Base-by-base conservation (phyloP, 2,329 filamentous ascomycete species). In the Truncatella angustata region DNA sequence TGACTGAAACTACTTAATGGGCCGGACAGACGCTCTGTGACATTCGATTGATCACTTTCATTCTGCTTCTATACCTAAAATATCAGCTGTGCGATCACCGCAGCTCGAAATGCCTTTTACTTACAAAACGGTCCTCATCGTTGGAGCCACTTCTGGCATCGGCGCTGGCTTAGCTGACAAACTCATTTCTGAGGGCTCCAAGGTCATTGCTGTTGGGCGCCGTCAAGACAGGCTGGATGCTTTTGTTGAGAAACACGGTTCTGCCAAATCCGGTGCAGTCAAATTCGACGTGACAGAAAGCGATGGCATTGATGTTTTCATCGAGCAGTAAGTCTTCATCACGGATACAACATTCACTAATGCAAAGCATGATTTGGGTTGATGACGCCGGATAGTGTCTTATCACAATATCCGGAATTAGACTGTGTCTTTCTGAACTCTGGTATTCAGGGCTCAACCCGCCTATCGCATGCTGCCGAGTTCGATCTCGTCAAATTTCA, bases 161-260 rank as follows among this genome's bases (percentile, higher is more conserved):
- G 64, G 64, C 5, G 52, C 58, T 1, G 64, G 60, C 16, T 55
- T 66, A 47, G 62, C 64, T 3, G 63, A 64, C 55, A 63, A 62
- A 43, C 61, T 66, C 60, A 63, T 83, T 34, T 58, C 70, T 4
- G 66, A 72, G 50, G 78, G 76, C 40, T 67, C 75, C 48, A 76
- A 77, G 55, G 78, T 85, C 30, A 77, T 82, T 32, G 78, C 72
- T 5, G 77, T 81, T 6, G 81, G 81, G n/a, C 74, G 81, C 14
- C 75, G 80, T 39, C 63, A 77, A 61, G 75, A 81, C 12, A 69
- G 75, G 2, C 73, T 84, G 6, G 48, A 50, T 21, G 48, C 6
- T 5, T 50, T 50, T 26, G 26, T 50, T 10, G 14, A 35, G 4
- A 50, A 50, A 24, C 48, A 50, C 23, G 47, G 47, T 14, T 53